These are phyloP conservation scores for Mycena amicta DNA, from an alignment of 768 basidiomycete species.

Conservation along the genomic window DNA sequence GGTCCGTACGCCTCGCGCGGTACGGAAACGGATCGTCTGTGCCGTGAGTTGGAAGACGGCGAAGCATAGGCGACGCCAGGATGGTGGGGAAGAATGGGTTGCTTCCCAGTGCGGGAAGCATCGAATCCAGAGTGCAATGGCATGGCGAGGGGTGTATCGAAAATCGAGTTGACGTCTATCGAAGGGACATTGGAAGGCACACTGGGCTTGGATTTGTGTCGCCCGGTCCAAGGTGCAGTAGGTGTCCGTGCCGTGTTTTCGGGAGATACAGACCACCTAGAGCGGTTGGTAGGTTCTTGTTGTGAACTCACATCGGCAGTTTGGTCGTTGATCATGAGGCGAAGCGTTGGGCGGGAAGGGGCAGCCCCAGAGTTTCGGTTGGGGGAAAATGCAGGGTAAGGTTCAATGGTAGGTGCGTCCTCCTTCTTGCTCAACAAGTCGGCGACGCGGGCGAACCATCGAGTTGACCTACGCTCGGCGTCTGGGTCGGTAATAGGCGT, in stretches of 20 bases:
- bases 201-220: constrained; percentile 33
- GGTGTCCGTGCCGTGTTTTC: constrained; percentile 24
- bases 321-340: constrained; percentile 47
- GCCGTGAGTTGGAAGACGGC: constrained; percentile 20
- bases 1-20: constrained; percentile 15
- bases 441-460: constrained; percentile 34
- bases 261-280: constrained; percentile 45
- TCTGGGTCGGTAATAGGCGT: constrained; percentile 10
- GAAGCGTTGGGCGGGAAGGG: constrained; percentile 36
- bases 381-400: constrained; percentile 23
- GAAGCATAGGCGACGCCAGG: constrained; percentile 21
- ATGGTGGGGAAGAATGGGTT: too few species aligned
- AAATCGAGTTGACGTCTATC: constrained; percentile 26
- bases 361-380: constrained; percentile 16
- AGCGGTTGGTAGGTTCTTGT: constrained; percentile 26
- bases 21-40: constrained; percentile 26
- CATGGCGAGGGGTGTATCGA: constrained; percentile 25
- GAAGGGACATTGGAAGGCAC: constrained; percentile 40
- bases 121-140: constrained; percentile 29
- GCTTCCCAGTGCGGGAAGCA: constrained; percentile 22
- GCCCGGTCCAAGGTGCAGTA: constrained; percentile 33
- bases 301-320: constrained; percentile 30
- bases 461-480: constrained; percentile 25
- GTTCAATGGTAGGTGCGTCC: constrained; percentile 10
- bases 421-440: constrained; percentile 27